phyloP scores from a whole-genome alignment of 1,139 yeast species.

The Scheffersomyces parashehatae region DNA sequence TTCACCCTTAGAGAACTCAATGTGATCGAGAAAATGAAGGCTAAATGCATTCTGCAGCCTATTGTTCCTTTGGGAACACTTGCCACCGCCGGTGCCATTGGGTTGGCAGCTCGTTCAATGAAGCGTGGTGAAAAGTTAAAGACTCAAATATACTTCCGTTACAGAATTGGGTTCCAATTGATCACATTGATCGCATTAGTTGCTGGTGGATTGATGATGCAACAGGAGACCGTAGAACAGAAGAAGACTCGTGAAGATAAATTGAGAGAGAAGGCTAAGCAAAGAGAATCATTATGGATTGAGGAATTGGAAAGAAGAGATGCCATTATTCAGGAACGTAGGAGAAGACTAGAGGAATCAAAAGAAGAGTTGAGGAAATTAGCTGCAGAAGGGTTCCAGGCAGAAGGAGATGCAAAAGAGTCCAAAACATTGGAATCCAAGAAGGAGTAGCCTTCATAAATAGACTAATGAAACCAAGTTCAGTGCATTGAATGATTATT shows the following conservation, averaged over 20 bases:
- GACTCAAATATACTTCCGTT: constrained; percentile 85
- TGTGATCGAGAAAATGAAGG: constrained; percentile 18
- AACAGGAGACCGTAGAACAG: constrained; percentile 38
- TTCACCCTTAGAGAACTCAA: constrained; percentile 17
- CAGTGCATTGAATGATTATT: neutral
- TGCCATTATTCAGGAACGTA: constrained; percentile 65
- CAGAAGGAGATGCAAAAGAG: constrained; percentile 8
- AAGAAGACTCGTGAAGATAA: constrained; percentile 59
- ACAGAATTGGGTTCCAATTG: constrained; percentile 86
- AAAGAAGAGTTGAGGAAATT: constrained; percentile 37
- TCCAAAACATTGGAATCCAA: neutral
- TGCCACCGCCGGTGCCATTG: constrained; percentile 79
- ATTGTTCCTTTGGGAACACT: constrained; percentile 79
- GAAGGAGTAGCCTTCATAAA: neutral
- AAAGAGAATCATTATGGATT: constrained; percentile 85
- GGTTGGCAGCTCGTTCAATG: constrained; percentile 75
- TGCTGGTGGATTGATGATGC: constrained; percentile 71
- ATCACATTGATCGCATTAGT: constrained; percentile 80
- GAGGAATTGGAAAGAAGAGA: constrained; percentile 88
- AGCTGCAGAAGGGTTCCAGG: constrained; percentile 43
- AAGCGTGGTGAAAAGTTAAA: constrained; percentile 68
- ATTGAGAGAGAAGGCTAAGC: constrained; percentile 72
- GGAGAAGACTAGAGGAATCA: constrained; percentile 44
- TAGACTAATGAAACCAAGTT: neutral
- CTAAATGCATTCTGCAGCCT: constrained; percentile 67